A percentile compares a stretch with the other conserved stretches of the same genome.
Conservation (phyloP, 1,284 basidiomycete genomes). For the Cronartium quercuum region DNA sequence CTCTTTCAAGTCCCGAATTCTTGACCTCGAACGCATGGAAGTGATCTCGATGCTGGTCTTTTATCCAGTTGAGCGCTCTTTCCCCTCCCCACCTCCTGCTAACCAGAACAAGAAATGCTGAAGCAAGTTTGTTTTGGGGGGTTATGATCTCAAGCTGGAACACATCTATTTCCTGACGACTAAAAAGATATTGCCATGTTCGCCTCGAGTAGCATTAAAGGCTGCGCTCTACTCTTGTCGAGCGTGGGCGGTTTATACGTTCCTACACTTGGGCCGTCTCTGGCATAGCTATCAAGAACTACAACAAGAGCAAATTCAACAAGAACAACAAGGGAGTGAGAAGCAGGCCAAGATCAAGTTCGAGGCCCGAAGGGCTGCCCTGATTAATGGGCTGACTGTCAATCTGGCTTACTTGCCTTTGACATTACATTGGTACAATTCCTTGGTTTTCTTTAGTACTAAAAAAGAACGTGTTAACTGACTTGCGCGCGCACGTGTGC, state of each 20-base stretch:
- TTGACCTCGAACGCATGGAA: slow-evolving; percentile 21
- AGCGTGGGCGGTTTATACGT: slow-evolving; percentile 31
- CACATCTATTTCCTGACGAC: slow-evolving; percentile 29
- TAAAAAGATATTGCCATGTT: slow-evolving; percentile 14
- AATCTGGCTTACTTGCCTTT: slow-evolving; percentile 29
- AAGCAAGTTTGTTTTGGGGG: neutral
- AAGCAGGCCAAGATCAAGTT: slow-evolving; percentile 1
- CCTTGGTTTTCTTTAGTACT: neutral
- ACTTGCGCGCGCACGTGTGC: neutral
- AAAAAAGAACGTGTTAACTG: neutral
- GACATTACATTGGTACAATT: slow-evolving; percentile 24
- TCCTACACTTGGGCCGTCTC: slow-evolving; percentile 17
- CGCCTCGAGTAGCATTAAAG: slow-evolving; percentile 5
- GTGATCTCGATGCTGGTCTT: slow-evolving; percentile 34
- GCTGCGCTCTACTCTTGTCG: slow-evolving; percentile 23
- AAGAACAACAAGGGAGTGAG: neutral
- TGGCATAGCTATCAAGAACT: slow-evolving; percentile 7
- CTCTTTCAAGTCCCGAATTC: neutral
- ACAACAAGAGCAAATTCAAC: slow-evolving; percentile 3
- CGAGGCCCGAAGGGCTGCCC: slow-evolving; percentile 10
- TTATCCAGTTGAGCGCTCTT: slow-evolving; percentile 26
- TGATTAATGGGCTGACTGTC: slow-evolving; percentile 28
- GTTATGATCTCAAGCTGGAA: slow-evolving; percentile 9
- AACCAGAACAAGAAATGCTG: neutral
- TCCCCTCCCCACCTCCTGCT: neutral